Evolutionary conservation across 495 filamentous ascomycete genomes (phyloP), one percentile per base, ranked within the genome.

Genomic region (Penicillium atrosanguineum): DNA sequence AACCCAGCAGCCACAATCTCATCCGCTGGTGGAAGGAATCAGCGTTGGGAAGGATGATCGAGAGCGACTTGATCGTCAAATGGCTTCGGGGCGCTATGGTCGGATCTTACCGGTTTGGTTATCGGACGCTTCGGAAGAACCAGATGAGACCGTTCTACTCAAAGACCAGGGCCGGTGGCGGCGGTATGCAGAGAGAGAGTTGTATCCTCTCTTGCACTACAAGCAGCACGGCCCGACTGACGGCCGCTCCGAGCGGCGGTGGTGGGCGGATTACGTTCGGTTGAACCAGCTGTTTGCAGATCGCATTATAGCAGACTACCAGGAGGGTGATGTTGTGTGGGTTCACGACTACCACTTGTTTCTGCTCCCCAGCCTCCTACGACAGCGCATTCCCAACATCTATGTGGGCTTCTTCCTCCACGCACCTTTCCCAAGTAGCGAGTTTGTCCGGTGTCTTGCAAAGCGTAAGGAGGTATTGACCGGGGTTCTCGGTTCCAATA

Each of bases 331-430:
- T 61, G 86, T 96, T 47, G 83, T 97, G 45, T 83, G 91, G 72
- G 83, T 97, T 44, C 92, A 97, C 65, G 92, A 97, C 69, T 96
- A 93, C 69, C 88, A 95, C 59, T 80, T 97, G 2, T 81, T 96
- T 49, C 79, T 97, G 11, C 79, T 97, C 8, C 92, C 92, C 0
- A 88, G 85, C 65, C 81, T 96, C 69, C 75, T 97, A 40, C 82
- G 92, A 12, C 90, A 95, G 62, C 81, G 87, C 14, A 79, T 87
- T 21, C 87, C 90, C 1, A 87, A 90, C 61, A 85, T 91, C 64
- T 92, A 92, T 65, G 87, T 95, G 60, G 87, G 91, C 36, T 94
- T 95, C 72, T 97, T 88, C 74, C 76, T 97, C 16, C 92, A 97
- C 65, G 85, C 90, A 16, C 92, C 92, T 1, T 96, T 96, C 69